These are phyloP conservation scores for Trametes versicolor DNA, from an alignment of 1,284 basidiomycete species.

Conservation along the genomic window DNA sequence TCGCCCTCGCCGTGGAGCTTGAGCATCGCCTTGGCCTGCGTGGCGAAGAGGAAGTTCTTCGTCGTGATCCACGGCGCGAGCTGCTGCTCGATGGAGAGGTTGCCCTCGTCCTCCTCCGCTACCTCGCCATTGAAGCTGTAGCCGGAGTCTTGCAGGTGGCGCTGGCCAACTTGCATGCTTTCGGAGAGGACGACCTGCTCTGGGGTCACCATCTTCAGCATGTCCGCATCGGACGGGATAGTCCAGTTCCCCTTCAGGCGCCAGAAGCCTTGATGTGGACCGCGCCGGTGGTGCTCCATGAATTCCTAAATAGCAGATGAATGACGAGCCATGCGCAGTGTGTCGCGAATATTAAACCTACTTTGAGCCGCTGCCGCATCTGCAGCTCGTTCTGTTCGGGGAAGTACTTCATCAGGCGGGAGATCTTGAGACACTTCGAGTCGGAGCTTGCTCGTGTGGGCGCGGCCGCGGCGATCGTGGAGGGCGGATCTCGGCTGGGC, in stretches of 20 bases:
- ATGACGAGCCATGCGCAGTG: neutral
- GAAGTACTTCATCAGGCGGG: constrained; percentile 95
- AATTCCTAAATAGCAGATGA: constrained; percentile 71
- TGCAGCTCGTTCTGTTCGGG: constrained; percentile 99
- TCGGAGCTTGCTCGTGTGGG: too few relatives aligned
- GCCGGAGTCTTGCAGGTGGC: constrained; percentile 94
- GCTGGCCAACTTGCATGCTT: constrained; percentile 98
- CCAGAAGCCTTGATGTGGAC: constrained; percentile 97
- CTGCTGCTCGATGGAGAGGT: constrained; percentile 94
- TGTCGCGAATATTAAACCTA: constrained; percentile 40
- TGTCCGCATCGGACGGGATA: constrained; percentile 84
- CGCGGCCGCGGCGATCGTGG: too few relatives aligned
- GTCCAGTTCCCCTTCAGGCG: constrained; percentile 82
- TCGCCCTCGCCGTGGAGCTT: constrained; percentile 97
- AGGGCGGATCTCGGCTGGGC: too few relatives aligned
- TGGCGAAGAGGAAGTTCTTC: constrained; percentile 96
- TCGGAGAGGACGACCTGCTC: constrained; percentile 95
- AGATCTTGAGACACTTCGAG: constrained; percentile 93
- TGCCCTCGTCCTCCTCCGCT: constrained; percentile 86
- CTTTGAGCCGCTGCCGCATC: constrained; percentile 96
- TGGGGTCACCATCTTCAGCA: constrained; percentile 93
- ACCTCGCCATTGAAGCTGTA: constrained; percentile 92
- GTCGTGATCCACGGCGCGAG: constrained; percentile 99
- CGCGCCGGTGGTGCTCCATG: constrained; percentile 96
- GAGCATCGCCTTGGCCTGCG: constrained; percentile 97